Evolutionary conservation across 208 protist species (phyloP).

Genomic region (Crithidia brevicula): DNA sequence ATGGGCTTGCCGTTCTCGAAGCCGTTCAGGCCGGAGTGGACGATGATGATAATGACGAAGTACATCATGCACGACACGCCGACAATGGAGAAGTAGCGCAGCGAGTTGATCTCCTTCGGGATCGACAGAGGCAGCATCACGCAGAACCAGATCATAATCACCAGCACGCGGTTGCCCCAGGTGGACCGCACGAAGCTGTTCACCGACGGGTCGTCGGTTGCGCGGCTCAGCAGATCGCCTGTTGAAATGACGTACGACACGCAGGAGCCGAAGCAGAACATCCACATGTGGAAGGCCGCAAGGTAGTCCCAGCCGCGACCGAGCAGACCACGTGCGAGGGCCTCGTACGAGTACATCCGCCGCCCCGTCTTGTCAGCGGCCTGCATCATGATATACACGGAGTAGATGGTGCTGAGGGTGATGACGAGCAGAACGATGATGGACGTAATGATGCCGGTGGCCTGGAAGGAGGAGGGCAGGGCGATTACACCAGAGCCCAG

Average conservation of each 20-base stretch:
- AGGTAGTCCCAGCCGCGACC: slow-evolving; percentile 81
- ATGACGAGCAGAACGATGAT: slow-evolving; percentile 64
- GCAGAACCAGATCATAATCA: slow-evolving; percentile 60
- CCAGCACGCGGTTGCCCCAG: slow-evolving; percentile 67
- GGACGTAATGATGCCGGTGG: slow-evolving; percentile 53
- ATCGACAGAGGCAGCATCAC: slow-evolving; percentile 83
- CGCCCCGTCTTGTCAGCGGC: slow-evolving; percentile 68
- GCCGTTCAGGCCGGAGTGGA: slow-evolving; percentile 63
- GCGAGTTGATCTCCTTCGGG: slow-evolving; percentile 85
- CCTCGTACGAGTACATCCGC: slow-evolving; percentile 62
- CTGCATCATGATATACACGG: slow-evolving; percentile 77
- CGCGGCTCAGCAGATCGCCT: slow-evolving; percentile 58
- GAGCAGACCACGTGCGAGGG: slow-evolving; percentile 65
- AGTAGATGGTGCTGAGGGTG: slow-evolving; percentile 76
- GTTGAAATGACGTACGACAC: slow-evolving; percentile 87
- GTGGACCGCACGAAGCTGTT: slow-evolving; percentile 43
- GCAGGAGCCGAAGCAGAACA: slow-evolving; percentile 86
- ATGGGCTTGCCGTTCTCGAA: slow-evolving; percentile 62
- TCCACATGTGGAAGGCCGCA: slow-evolving; percentile 72
- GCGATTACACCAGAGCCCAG: slow-evolving; percentile 81
- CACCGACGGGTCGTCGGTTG: slow-evolving; percentile 43
- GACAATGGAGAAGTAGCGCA: slow-evolving; percentile 80
- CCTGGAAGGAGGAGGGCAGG: slow-evolving; percentile 73
- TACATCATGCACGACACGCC: slow-evolving; percentile 76
- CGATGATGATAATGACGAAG: slow-evolving; percentile 78